A percentile compares a stretch with the other conserved stretches of the same genome.
Conservation (phyloP, 2,329 filamentous ascomycete genomes). For the Talaromyces amestolkiae region DNA sequence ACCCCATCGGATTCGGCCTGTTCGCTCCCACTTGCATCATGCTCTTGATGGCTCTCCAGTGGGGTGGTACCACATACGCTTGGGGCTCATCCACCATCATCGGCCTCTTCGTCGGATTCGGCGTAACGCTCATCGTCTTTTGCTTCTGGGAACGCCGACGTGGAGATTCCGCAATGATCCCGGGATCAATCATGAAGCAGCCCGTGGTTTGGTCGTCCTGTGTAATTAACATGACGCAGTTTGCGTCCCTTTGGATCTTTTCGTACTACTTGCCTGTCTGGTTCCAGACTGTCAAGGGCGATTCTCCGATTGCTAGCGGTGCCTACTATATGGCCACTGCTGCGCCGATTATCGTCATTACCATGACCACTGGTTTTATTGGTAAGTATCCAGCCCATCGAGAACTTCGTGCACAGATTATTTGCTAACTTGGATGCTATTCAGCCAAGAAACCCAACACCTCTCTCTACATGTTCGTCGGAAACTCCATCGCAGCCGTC, state of each 20-base stretch:
- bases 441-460: slow-evolving; percentile 11
- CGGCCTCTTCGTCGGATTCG: slow-evolving; percentile 13
- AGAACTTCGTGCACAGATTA: no score
- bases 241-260: slow-evolving; percentile 15
- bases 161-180: slow-evolving; percentile 14
- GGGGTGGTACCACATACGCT: slow-evolving; percentile 14
- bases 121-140: slow-evolving; percentile 3
- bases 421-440: background rate
- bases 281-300: slow-evolving; percentile 13
- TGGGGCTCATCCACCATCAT: slow-evolving; percentile 16
- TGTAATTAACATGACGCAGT: slow-evolving; percentile 12
- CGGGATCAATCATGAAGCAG: slow-evolving; percentile 7
- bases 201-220: slow-evolving; percentile 13
- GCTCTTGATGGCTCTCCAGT: slow-evolving; percentile 14
- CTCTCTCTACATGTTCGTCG: slow-evolving; percentile 5
- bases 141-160: slow-evolving; percentile 12
- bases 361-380: slow-evolving; percentile 5
- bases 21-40: slow-evolving; percentile 13
- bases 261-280: slow-evolving; percentile 16
- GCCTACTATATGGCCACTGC: slow-evolving; percentile 13
- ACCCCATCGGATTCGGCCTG: slow-evolving; percentile 10
- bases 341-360: background rate
- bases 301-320: slow-evolving; percentile 9
- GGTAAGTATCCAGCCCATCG: background rate
- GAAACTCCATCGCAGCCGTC: slow-evolving; percentile 12